Evolutionary conservation across 352 stramenopile species (phyloP).

Genomic region (Aphanomyces stellatus): DNA sequence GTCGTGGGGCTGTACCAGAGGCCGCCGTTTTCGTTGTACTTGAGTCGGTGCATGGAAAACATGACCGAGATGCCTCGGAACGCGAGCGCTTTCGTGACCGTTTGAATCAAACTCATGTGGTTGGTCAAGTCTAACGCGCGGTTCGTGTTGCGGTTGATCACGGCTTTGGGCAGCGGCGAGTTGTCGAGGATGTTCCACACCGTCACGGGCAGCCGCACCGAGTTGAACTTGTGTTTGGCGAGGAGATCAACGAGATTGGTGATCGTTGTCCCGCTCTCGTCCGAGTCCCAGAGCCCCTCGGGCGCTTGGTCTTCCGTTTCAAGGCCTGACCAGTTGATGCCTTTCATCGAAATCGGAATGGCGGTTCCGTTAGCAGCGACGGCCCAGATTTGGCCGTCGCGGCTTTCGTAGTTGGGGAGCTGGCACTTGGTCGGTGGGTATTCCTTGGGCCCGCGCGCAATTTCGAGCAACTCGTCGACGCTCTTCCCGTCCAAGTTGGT

Average conservation of each 20-base stretch:
- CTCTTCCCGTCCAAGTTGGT: constrained; percentile 2
- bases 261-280: constrained; percentile 57
- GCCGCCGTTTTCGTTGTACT: constrained; percentile 29
- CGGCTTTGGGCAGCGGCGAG: constrained; percentile 31
- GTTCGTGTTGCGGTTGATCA: constrained; percentile 42
- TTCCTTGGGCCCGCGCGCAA: constrained; percentile 49
- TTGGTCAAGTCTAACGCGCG: constrained; percentile 44
- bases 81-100: constrained; percentile 32
- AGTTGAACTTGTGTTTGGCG: constrained; percentile 69
- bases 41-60: constrained; percentile 53
- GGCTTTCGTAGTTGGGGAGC: constrained; percentile 64
- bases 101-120: constrained; percentile 37
- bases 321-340: constrained; percentile 45
- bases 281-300: constrained; percentile 63
- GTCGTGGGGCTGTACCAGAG: constrained; percentile 39
- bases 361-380: constrained; percentile 60
- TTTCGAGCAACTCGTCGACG: too few relatives aligned
- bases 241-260: constrained; percentile 57
- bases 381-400: constrained; percentile 50
- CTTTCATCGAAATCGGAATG: constrained; percentile 61
- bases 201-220: constrained; percentile 59
- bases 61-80: constrained; percentile 38
- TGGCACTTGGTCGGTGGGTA: constrained; percentile 48
- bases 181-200: constrained; percentile 50
- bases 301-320: constrained; percentile 37